phyloP scores from a whole-genome alignment of 495 filamentous ascomycete species.

The Penicillium paradoxum region DNA sequence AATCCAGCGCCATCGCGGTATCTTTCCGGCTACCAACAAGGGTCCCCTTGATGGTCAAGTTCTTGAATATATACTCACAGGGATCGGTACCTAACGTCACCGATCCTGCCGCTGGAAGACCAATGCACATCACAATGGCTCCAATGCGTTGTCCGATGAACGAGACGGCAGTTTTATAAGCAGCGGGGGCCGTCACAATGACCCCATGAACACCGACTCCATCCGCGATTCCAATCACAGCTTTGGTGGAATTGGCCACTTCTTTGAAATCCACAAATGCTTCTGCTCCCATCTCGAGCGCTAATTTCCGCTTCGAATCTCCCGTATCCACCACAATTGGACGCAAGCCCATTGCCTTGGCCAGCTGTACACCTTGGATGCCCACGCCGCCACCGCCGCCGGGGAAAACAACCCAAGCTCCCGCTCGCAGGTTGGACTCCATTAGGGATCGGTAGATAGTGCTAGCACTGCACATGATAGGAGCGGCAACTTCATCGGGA shows the following conservation, averaged over 20 bases:
- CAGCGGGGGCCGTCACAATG: constrained; percentile 45
- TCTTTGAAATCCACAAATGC: constrained; percentile 47
- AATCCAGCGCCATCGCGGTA: constrained; percentile 41
- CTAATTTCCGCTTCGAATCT: constrained; percentile 33
- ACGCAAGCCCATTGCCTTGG: constrained; percentile 50
- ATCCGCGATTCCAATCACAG: constrained; percentile 39
- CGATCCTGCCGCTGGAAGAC: constrained; percentile 26
- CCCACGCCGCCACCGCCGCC: constrained; percentile 58
- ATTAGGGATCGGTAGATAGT: constrained; percentile 51
- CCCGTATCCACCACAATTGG: constrained; percentile 50
- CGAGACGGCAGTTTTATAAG: constrained; percentile 36
- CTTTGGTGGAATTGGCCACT: constrained; percentile 29
- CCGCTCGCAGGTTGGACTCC: constrained; percentile 50
- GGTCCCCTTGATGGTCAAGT: constrained; percentile 43
- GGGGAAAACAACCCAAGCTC: constrained; percentile 55
- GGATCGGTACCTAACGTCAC: constrained; percentile 39
- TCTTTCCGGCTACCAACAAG: constrained; percentile 46
- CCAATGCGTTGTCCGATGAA: constrained; percentile 41
- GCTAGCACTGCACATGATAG: constrained; percentile 56
- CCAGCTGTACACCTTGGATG: constrained; percentile 58
- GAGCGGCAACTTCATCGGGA: constrained; percentile 54
- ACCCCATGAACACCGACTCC: constrained; percentile 48
- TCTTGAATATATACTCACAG: constrained; percentile 37
- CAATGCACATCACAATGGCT: constrained; percentile 45
- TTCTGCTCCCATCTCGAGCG: constrained; percentile 46